Conservation (phyloP, 192 early-diverging fungal species). For the Mortierella alpina region DNA sequence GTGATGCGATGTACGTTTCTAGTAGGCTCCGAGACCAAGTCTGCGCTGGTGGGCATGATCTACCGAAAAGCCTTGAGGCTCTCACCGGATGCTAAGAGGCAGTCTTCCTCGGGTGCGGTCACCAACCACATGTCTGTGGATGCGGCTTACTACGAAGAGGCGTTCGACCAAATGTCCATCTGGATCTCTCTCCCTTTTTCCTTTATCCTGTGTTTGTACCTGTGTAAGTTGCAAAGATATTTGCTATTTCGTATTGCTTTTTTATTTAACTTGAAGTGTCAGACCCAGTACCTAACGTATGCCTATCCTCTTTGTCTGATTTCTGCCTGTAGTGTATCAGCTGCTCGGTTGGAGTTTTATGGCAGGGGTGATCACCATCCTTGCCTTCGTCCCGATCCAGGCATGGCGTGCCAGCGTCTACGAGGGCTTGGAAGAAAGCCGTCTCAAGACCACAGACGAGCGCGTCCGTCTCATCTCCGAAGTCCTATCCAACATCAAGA, state of each 20-base stretch:
- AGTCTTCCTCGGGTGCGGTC: constrained; percentile 45
- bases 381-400: constrained; percentile 39
- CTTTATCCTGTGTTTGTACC: constrained; percentile 28
- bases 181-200: constrained; percentile 33
- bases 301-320: not conserved
- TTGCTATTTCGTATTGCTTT: no score
- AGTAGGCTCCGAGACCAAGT: constrained; percentile 7
- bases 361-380: constrained; percentile 35
- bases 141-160: constrained; percentile 38
- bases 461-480: constrained; percentile 52
- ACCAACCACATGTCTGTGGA: constrained; percentile 57
- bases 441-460: constrained; percentile 52
- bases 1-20: not conserved
- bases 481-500: constrained; percentile 44
- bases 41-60: constrained; percentile 36
- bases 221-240: constrained; percentile 18
- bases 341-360: constrained; percentile 52
- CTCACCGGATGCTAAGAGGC: constrained; percentile 41
- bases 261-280: no score
- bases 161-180: constrained; percentile 8
- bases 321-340: constrained; percentile 14
- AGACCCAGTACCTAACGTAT: not conserved
- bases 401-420: constrained; percentile 32
- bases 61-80: constrained; percentile 53
- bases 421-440: constrained; percentile 36